phyloP scores from a whole-genome alignment of 2,329 filamentous ascomycete species.

The Septoria linicola region DNA sequence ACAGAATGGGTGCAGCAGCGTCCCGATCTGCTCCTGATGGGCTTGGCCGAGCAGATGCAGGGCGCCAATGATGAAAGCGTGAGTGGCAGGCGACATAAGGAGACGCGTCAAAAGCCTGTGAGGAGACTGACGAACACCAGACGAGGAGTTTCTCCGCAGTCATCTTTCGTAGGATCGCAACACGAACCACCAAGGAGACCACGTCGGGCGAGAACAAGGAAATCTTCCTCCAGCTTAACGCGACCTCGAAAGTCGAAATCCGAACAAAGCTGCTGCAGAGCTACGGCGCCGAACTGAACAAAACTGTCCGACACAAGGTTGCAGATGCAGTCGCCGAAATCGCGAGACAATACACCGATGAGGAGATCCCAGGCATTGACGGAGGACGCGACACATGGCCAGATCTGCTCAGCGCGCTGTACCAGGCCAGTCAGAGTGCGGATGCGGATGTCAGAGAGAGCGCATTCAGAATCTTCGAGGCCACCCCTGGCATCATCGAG shows the following conservation, averaged over 20 bases:
- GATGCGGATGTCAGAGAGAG: slow-evolving; percentile 85
- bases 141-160: slow-evolving; percentile 88
- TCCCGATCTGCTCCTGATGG: slow-evolving; percentile 89
- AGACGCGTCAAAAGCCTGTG: background rate
- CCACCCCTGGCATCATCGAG: slow-evolving; percentile 92
- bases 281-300: slow-evolving; percentile 69
- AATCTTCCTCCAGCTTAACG: slow-evolving; percentile 76
- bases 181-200: slow-evolving; percentile 75
- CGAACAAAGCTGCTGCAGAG: slow-evolving; percentile 79
- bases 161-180: slow-evolving; percentile 89
- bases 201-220: slow-evolving; percentile 71
- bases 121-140: slow-evolving; percentile 48
- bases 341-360: slow-evolving; percentile 90
- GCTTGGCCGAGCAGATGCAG: slow-evolving; percentile 86
- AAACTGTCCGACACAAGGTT: slow-evolving; percentile 85
- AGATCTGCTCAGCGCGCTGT: slow-evolving; percentile 80
- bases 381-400: slow-evolving; percentile 67
- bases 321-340: slow-evolving; percentile 97
- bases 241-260: slow-evolving; percentile 73
- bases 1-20: slow-evolving; percentile 81
- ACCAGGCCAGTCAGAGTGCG: slow-evolving; percentile 83
- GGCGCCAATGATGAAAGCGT: slow-evolving; percentile 72
- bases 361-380: slow-evolving; percentile 41
- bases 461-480: slow-evolving; percentile 91
- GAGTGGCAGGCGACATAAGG: slow-evolving; percentile 39